Conservation (phyloP, 257 asterid genomes). For the Capsicum baccatum region DNA sequence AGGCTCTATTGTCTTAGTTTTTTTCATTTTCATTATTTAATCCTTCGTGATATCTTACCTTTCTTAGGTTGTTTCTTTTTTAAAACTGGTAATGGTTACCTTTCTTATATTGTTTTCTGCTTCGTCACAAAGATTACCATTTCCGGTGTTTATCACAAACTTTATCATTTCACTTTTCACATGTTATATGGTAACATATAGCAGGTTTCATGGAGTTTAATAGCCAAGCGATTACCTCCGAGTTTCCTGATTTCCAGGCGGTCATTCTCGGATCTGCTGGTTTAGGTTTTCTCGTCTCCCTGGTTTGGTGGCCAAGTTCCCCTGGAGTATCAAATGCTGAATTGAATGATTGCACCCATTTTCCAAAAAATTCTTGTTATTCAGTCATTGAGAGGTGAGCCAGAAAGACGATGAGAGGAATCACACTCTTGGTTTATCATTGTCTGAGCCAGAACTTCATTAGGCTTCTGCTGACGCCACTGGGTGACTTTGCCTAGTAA, state of each 20-base stretch:
- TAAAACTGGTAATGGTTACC: not conserved
- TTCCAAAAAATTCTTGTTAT: slow-evolving; percentile 22
- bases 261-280: not conserved
- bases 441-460: not conserved
- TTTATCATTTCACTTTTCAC: not conserved
- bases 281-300: not conserved
- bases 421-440: not conserved
- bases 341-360: slow-evolving; percentile 1
- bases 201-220: slow-evolving; percentile 15
- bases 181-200: not conserved
- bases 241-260: not conserved
- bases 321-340: slow-evolving; percentile 1
- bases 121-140: not conserved
- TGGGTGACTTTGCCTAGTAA: not conserved
- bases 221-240: slow-evolving; percentile 8
- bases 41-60: not conserved
- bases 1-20: not conserved
- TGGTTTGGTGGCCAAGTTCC: not conserved
- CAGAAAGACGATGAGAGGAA: not conserved
- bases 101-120: not conserved
- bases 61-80: no score
- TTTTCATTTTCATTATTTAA: not conserved
- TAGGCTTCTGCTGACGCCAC: not conserved
- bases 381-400: slow-evolving; percentile 23
- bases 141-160: not conserved